phyloP scores from a whole-genome alignment of 768 basidiomycete genomes.

The Termitomyces sp. region DNA sequence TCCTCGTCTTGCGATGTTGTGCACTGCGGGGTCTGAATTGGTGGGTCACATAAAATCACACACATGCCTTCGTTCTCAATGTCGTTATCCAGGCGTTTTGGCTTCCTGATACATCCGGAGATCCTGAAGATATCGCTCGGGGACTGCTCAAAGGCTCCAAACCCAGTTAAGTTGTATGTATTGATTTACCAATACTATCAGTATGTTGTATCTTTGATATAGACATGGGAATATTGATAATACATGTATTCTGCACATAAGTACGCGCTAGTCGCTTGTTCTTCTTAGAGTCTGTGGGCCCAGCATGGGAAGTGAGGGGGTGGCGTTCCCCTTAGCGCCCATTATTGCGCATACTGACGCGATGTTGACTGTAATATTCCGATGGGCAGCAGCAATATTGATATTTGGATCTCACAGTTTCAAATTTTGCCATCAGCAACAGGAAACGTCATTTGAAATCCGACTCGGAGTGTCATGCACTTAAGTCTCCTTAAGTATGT shows the following conservation, averaged over 20 bases:
- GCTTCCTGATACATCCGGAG: constrained; percentile 57
- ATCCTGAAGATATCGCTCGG: constrained; percentile 69
- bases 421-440: no score
- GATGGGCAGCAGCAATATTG: no score
- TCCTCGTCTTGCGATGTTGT: constrained; percentile 86
- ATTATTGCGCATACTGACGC: no score
- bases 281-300: no score
- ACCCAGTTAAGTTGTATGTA: not conserved
- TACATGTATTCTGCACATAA: not conserved
- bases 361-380: no score
- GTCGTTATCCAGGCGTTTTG: constrained; percentile 38
- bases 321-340: no score
- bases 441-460: no score
- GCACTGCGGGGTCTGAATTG: constrained; percentile 78
- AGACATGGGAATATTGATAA: not conserved
- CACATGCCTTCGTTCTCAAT: constrained; percentile 3
- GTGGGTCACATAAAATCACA: constrained; percentile 41
- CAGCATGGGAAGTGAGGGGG: no score
- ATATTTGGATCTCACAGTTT: no score
- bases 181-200: not conserved
- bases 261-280: not conserved
- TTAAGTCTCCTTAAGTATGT: no score
- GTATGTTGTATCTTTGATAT: not conserved
- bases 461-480: no score
- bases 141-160: constrained; percentile 60